Percentiles rank a stretch among this genome's conserved stretches.
These are phyloP conservation scores for Xylariaceae sp. DNA, from an alignment of 2,329 filamentous ascomycete genomes.

Conservation along the genomic window DNA sequence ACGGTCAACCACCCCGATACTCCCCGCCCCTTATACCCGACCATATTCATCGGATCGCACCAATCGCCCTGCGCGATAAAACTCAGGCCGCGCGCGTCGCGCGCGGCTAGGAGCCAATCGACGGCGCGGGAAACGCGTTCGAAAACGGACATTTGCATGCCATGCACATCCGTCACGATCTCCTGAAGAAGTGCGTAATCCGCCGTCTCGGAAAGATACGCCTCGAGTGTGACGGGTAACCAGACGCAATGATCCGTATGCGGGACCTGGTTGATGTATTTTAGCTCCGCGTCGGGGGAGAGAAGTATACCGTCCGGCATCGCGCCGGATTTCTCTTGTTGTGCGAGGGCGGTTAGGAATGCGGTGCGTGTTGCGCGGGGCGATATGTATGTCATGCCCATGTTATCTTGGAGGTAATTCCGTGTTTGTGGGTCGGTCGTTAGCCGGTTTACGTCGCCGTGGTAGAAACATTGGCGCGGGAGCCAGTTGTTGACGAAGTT, in stretches of 20 bases:
- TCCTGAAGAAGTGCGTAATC: constrained; percentile 47
- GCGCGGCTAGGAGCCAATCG: constrained; percentile 49
- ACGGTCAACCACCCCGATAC: constrained; percentile 56
- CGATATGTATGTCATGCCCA: constrained; percentile 55
- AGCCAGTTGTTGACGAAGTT: constrained; percentile 57
- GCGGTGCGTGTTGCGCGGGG: constrained; percentile 44
- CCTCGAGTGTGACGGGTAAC: constrained; percentile 50
- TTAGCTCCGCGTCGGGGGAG: constrained; percentile 49
- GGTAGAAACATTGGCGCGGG: constrained; percentile 53
- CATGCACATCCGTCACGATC: constrained; percentile 38
- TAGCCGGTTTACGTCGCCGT: constrained; percentile 54
- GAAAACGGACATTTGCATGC: constrained; percentile 46
- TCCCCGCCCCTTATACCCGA: constrained; percentile 52
- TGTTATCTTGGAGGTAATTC: constrained; percentile 56
- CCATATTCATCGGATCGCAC: constrained; percentile 60
- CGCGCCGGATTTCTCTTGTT: constrained; percentile 50
- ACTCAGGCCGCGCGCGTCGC: constrained; percentile 49
- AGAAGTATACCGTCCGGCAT: constrained; percentile 55
- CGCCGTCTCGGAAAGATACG: constrained; percentile 50
- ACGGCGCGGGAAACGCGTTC: constrained; percentile 52
- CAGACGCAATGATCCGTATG: constrained; percentile 57
- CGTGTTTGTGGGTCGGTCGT: constrained; percentile 55
- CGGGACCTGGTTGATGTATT: constrained; percentile 58
- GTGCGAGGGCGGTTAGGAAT: constrained; percentile 45
- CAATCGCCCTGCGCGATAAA: constrained; percentile 56